These are phyloP conservation scores for Blastocystis sp. DNA, from an alignment of 352 stramenopile species.

Conservation along the genomic window DNA sequence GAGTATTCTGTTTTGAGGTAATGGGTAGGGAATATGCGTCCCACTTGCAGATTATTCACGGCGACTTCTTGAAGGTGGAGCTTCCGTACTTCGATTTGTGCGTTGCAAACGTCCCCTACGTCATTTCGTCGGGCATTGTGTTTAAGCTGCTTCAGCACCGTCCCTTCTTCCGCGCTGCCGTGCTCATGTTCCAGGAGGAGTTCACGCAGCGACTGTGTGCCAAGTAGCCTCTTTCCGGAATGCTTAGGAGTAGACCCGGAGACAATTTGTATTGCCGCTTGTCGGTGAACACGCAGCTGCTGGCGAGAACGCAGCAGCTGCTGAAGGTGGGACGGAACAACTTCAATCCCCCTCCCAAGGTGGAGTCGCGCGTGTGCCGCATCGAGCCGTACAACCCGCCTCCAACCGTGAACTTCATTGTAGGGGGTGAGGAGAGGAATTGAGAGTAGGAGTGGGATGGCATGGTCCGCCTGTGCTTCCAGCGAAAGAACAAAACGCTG, in stretches of 20 bases:
- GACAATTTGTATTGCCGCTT: slow-evolving; percentile 95
- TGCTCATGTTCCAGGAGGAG: slow-evolving; percentile 99
- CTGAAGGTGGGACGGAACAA: slow-evolving; percentile 97
- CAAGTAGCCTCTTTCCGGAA: slow-evolving; percentile 74
- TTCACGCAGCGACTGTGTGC: slow-evolving; percentile 96
- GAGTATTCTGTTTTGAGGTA: slow-evolving; percentile 70
- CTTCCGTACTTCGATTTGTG: slow-evolving; percentile 98
- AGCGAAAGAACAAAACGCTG: slow-evolving; percentile 99
- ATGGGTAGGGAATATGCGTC: slow-evolving; percentile 78
- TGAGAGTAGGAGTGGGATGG: slow-evolving; percentile 89
- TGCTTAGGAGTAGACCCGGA: slow-evolving; percentile 76
- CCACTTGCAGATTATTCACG: slow-evolving; percentile 96
- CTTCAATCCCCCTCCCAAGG: slow-evolving; percentile 93
- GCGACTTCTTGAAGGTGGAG: slow-evolving; percentile 96
- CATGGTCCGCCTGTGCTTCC: slow-evolving; percentile 97
- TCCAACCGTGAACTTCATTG: slow-evolving; percentile 94
- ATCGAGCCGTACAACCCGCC: slow-evolving; percentile 95
- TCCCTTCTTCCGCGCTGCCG: slow-evolving; percentile 95
- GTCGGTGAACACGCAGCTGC: slow-evolving; percentile 95
- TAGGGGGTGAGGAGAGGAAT: slow-evolving; percentile 29
- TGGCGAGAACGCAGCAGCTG: slow-evolving; percentile 95
- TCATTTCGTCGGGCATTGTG: slow-evolving; percentile 94
- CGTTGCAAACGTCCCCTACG: slow-evolving; percentile 97
- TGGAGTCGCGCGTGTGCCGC: slow-evolving; percentile 90
- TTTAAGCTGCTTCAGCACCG: slow-evolving; percentile 96